A percentile compares a stretch with the other conserved stretches of the same genome.
Evolutionary conservation across 805 yeast genomes (phyloP).

Genomic region (Monosporozyma siamensis): DNA sequence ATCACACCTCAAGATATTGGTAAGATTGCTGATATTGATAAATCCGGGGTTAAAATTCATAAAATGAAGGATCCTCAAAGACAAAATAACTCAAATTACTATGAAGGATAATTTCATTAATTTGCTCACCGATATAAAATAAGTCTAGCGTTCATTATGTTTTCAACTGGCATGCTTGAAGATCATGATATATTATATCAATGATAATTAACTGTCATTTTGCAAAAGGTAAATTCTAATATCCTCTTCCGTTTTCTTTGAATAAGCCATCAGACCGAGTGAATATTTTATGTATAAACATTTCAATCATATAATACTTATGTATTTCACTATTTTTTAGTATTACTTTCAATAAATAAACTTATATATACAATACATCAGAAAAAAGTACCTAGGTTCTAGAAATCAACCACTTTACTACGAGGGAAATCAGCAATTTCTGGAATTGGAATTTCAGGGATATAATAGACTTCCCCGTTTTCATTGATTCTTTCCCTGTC

Average conservation of each 20-base stretch:
- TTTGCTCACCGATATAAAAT: neutral
- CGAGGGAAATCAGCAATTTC: conserved; percentile 52
- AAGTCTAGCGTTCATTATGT: no score
- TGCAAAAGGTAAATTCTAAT: no score
- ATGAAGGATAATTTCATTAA: neutral
- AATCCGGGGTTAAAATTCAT: conserved; percentile 52
- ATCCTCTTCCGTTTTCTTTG: no score
- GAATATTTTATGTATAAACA: no score
- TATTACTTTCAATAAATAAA: no score
- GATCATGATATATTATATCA: no score
- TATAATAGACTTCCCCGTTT: conserved; percentile 69
- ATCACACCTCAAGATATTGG: conserved; percentile 90
- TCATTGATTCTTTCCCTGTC: conserved; percentile 88
- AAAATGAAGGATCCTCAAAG: conserved; percentile 41
- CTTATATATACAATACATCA: neutral
- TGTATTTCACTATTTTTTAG: no score
- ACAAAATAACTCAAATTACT: conserved; percentile 21
- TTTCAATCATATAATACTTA: no score
- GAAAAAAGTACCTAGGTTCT: conserved; percentile 4
- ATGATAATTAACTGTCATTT: no score
- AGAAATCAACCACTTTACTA: conserved; percentile 51
- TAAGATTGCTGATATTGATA: conserved; percentile 51
- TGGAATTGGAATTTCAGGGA: conserved; percentile 72
- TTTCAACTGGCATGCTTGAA: no score
- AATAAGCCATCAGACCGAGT: no score